Conservation (phyloP, 495 filamentous ascomycete genomes). For the Pyronema domesticum region DNA sequence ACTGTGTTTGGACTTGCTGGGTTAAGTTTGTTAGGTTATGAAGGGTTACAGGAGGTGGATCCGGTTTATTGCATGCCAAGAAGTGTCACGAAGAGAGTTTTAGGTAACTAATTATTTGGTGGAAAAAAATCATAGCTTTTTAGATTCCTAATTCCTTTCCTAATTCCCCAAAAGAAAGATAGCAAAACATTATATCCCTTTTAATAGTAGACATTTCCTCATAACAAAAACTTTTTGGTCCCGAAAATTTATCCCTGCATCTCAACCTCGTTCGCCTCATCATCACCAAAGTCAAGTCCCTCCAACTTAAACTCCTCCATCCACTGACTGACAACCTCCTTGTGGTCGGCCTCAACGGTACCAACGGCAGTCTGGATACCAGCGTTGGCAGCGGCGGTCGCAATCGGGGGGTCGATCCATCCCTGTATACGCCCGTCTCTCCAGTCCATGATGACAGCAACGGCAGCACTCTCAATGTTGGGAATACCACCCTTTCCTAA, state of each 20-base stretch:
- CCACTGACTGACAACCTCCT: conserved; percentile 83
- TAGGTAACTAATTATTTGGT: conserved; percentile 25
- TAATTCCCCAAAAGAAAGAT: neutral
- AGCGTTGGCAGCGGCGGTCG: conserved; percentile 21
- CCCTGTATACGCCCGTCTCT: conserved; percentile 87
- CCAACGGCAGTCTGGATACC: conserved; percentile 17
- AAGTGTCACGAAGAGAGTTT: conserved; percentile 37
- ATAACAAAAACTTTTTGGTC: neutral
- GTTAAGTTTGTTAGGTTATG: conserved; percentile 59
- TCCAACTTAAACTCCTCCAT: conserved; percentile 91
- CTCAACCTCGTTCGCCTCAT: conserved; percentile 19
- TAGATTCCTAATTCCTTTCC: too few relatives aligned
- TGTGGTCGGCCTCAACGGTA: conserved; percentile 42
- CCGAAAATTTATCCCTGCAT: conserved; percentile 19
- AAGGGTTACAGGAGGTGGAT: conserved; percentile 64
- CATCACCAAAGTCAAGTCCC: conserved; percentile 64
- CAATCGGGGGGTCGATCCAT: conserved; percentile 64
- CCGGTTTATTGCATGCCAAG: conserved; percentile 77
- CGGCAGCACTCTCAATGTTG: conserved; percentile 71
- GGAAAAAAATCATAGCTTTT: neutral
- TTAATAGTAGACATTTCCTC: neutral
- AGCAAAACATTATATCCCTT: neutral
- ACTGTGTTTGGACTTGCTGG: conserved; percentile 80
- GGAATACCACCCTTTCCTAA: conserved; percentile 81
- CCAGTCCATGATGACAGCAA: conserved; percentile 89